Evolutionary conservation across 1,139 yeast genomes (phyloP), one percentile per base, ranked within the genome.

Genomic region (Sugiyamaella xylanicola): DNA sequence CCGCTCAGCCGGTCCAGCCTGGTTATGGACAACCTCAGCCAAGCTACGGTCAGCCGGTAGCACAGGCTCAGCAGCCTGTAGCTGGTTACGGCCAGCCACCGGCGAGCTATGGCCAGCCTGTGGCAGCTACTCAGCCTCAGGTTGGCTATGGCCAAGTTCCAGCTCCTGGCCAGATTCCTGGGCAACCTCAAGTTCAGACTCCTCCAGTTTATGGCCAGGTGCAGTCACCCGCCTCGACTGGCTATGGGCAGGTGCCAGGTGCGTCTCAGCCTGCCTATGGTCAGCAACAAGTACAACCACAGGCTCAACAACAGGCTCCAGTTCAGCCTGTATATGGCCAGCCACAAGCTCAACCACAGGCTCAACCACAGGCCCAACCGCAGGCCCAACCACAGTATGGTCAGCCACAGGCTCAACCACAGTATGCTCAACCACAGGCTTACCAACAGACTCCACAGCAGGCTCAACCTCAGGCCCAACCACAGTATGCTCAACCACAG

Each of bases 11-110:
- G n/a, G 21, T 9, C 9, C 22, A 19, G 17, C 60, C 51, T 45
- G 56, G 53, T 74, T 16, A 72, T n/a, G n/a, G n/a, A n/a, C n/a
- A n/a, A n/a, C n/a, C 40, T 4, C 35, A 29, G 9, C 44, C 15
- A 13, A 62, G 50, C 55, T 59, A 51, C 20, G 54, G 47, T 8
- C 67, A 58, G 45, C 59, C 54, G 48, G n/a, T n/a, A n/a, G n/a
- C n/a, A n/a, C n/a, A n/a, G n/a, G n/a, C n/a, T n/a, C 64, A 58
- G 39, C 63, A 59, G 36, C 44, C 43, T 15, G 54, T 46, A 42
- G 43, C 49, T 2, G 59, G 54, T 19, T 61, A 59, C 42, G 46
- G 54, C 16, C 65, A 47, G 21, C 56, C 40, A 16, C 39, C 53
- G 22, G 29, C 29, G 9, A 9, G 29, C 8, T 25, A 25, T 45